Evolutionary conservation across 2,329 filamentous ascomycete genomes (phyloP), one percentile per base, ranked within the genome.

Genomic region (Fusarium armeniacum): DNA sequence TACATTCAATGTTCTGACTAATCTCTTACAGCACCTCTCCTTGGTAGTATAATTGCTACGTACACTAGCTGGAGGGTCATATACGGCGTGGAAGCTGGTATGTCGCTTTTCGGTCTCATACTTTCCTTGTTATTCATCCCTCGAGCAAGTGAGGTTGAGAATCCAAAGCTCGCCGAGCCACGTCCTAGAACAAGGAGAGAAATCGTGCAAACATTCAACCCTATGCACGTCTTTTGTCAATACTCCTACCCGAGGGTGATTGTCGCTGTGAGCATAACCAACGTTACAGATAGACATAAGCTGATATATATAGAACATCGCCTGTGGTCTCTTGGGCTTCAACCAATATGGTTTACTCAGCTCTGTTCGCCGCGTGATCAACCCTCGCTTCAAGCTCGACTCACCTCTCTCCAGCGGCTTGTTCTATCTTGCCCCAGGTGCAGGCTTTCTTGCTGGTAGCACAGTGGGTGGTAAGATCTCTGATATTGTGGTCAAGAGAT

Each of bases 361-460:
- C 0, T 86, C 86, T 0, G 90, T 91, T 46, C 86, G 90, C 18
- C 90, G 89, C 68, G 85, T 91, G 3, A 80, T 92, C 20, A 92
- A 91, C 69, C 89, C 90, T 2, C 87, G 90, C n/a, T 92, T 92
- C 80, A 76, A 88, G 53, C 83, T 92, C 13, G 85, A 85, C 0
- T 84, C 84, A 0, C 89, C 90, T 0, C 81, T 91, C 5, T 84
- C 89, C 69, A 86, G 86, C 3, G 89, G 89, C 3, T 82, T 92
- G 0, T 91, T 92, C 78, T 92, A 91, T 77, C 86, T 92, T 26
- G 90, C 90, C 0, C 90, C 90, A 0, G 90, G 90, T 0, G 85
- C 83, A 45, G 90, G 90, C 0, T 92, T 91, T 64, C 77, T 92
- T 0, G 58, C 86, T 0, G 89, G 90, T 0, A 90, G 89, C 2